Percentiles rank a stretch among this genome's conserved stretches.
Evolutionary conservation across 352 stramenopile genomes (phyloP).

Genomic region (Globisporangium mamillatum): DNA sequence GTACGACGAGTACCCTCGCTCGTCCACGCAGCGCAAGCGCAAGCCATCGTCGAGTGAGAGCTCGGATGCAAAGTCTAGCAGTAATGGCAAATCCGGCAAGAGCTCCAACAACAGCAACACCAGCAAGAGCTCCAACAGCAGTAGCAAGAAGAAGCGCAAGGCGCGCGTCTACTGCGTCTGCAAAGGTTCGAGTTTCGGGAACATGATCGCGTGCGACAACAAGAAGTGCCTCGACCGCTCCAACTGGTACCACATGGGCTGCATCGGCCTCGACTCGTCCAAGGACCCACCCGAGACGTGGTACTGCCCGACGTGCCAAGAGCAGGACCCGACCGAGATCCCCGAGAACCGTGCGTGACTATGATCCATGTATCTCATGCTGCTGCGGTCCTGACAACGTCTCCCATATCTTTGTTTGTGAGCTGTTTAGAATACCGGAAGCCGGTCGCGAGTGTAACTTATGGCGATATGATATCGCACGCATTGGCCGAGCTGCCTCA

Average conservation of each 20-base stretch:
- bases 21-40: conserved; percentile 16
- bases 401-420: neutral
- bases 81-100: neutral
- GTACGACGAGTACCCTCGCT: neutral
- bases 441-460: conserved; percentile 76
- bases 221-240: conserved; percentile 73
- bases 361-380: neutral
- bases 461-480: conserved; percentile 88
- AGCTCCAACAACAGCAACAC: conserved; percentile 6
- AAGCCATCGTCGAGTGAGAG: conserved; percentile 15
- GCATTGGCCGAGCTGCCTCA: conserved; percentile 59
- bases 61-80: conserved; percentile 5
- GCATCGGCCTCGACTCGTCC: conserved; percentile 51
- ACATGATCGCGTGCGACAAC: conserved; percentile 86
- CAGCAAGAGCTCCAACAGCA: conserved; percentile 17
- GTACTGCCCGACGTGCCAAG: conserved; percentile 66
- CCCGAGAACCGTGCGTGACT: conserved; percentile 65
- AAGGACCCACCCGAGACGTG: conserved; percentile 65
- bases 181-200: conserved; percentile 66
- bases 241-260: conserved; percentile 85
- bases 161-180: conserved; percentile 72
- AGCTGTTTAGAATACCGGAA: conserved; percentile 66
- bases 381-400: neutral
- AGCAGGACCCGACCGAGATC: conserved; percentile 46
- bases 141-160: conserved; percentile 64